Evolutionary conservation across 495 filamentous ascomycete species (phyloP), one percentile per base, ranked within the genome.

Genomic region (Aspergillus homomorphus): DNA sequence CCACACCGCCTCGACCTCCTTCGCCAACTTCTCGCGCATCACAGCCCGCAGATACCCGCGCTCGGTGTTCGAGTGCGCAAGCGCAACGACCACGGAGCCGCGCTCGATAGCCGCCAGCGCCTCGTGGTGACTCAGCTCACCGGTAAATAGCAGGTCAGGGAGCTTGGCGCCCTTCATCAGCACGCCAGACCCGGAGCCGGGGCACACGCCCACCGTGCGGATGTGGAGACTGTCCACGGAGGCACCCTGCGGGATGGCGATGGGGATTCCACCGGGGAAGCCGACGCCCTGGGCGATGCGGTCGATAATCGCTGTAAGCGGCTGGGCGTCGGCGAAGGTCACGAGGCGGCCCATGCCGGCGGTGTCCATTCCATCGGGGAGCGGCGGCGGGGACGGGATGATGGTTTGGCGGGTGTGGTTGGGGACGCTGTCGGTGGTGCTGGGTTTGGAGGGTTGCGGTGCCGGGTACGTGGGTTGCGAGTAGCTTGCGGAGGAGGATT

Each of bases 21-120:
- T 71, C 44, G 82, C 68, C 66, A 98, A 73, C 73, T 84, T 84
- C 18, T 72, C 70, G 65, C 80, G 81, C 79, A 98, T 80, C 51
- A 89, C 83, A 28, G 84, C 76, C 63, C 81, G 77, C 61, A 98
- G 72, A 65, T 90, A 97, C 1, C 84, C 87, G 15, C 93, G 71
- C 76, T 97, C 94, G 0, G 87, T 92, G 73, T 98, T 97, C 58
- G 88, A 90, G 70, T 98, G 94, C 60, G 95, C 92, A 26, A 94
- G 80, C 8, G 87, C 86, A 56, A 98, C 81, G 0, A 96, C 90
- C 55, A 81, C 85, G 57, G 87, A 86, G n/a, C 94, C 94, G n/a
- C 82, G 80, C 78, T 97, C 93, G 26, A 87, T 90, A 21, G 90
- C 87, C 28, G 89, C 84, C 43, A 98, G 80, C 12, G 93, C 89